phyloP scores from a whole-genome alignment of 768 basidiomycete genomes.

The Galerina sulciceps region DNA sequence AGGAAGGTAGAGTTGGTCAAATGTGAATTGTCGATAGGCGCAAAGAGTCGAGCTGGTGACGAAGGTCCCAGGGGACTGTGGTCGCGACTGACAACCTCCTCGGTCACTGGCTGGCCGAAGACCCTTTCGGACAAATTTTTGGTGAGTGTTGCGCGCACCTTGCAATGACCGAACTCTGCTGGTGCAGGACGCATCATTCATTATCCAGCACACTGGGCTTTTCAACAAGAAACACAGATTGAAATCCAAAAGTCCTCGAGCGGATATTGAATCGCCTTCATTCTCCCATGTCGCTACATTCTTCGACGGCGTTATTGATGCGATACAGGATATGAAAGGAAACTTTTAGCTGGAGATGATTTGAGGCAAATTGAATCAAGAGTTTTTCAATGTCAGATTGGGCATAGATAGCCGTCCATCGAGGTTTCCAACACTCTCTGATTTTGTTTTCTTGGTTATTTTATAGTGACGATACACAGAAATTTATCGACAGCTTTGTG shows the following conservation, averaged over 20 bases:
- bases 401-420: conserved; percentile 28
- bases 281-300: conserved; percentile 28
- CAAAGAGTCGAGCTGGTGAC: conserved; percentile 32
- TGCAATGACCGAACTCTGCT: too few relatives aligned
- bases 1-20: conserved; percentile 27
- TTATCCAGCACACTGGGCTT: not conserved
- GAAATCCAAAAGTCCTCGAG: not conserved
- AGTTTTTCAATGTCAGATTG: conserved; percentile 30
- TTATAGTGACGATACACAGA: conserved; percentile 34
- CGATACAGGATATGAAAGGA: conserved; percentile 24
- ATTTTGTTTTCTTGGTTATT: not conserved
- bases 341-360: conserved; percentile 32
- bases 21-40: conserved; percentile 26
- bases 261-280: conserved; percentile 21
- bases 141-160: too few relatives aligned
- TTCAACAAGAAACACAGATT: not conserved
- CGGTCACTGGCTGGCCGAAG: conserved; percentile 36
- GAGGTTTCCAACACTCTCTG: conserved; percentile 24
- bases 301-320: conserved; percentile 28
- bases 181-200: not conserved
- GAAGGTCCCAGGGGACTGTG: conserved; percentile 26
- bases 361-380: conserved; percentile 32
- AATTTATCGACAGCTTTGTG: conserved; percentile 29
- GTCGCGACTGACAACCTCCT: conserved; percentile 29
- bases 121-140: too few relatives aligned